A percentile compares a stretch with the other conserved stretches of the same genome.
These are phyloP conservation scores for Neurospora sp. DNA, from an alignment of 495 filamentous ascomycete species.

Conservation along the genomic window DNA sequence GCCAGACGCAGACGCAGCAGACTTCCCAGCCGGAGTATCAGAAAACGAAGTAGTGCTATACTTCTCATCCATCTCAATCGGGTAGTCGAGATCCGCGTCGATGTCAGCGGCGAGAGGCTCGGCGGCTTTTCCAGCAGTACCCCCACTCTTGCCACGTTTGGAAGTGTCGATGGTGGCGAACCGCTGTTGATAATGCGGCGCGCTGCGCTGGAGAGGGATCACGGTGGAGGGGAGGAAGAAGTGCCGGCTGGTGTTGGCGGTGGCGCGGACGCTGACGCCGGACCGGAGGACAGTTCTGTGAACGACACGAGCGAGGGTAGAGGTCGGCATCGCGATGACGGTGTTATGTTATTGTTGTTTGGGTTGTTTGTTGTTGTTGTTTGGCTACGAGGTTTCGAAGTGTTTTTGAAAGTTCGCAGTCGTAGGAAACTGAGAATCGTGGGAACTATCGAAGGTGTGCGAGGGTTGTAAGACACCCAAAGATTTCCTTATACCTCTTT, in stretches of 20 bases:
- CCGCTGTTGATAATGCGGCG: not conserved
- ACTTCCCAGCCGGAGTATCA: not conserved
- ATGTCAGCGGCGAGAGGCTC: constrained; percentile 12
- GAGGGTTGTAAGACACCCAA: not conserved
- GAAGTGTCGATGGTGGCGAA: not conserved
- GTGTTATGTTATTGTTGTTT: not conserved
- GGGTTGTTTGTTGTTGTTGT: not conserved
- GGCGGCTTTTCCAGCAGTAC: not conserved
- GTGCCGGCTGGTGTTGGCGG: not conserved
- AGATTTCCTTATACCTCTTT: not conserved
- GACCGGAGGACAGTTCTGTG: not conserved
- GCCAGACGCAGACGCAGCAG: not conserved
- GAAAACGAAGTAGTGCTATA: constrained; percentile 2
- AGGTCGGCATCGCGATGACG: not conserved
- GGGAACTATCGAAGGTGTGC: not conserved
- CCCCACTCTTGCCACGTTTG: not conserved
- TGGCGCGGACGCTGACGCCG: not conserved
- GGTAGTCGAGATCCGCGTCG: constrained; percentile 21
- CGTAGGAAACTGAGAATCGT: not conserved
- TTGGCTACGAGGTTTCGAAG: not conserved
- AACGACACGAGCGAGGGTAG: not conserved
- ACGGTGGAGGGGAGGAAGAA: not conserved
- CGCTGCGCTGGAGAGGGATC: not conserved
- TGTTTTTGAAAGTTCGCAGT: not conserved
- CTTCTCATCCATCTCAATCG: constrained; percentile 10